Conservation (phyloP, 2,329 filamentous ascomycete genomes). For the Colletotrichum camelliae region DNA sequence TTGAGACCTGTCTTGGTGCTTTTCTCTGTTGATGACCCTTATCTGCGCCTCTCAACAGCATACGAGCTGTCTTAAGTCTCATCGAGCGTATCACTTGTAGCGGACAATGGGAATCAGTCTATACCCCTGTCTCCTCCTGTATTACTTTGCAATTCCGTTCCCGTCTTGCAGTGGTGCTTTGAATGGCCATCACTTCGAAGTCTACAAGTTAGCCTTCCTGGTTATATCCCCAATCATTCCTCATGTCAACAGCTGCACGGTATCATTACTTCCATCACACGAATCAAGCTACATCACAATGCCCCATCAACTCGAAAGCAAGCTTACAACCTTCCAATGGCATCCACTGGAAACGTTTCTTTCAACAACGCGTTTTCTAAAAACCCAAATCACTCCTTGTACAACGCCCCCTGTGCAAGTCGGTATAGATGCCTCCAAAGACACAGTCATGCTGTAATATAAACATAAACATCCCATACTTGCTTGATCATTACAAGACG, state of each 20-base stretch:
- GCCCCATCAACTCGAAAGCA: neutral
- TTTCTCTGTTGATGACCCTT: neutral
- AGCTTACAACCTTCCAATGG: neutral
- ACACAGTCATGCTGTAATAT: constrained; percentile 7
- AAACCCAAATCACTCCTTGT: neutral
- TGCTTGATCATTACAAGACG: neutral
- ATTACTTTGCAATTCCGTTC: too few species aligned
- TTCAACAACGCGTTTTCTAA: neutral
- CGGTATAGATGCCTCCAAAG: neutral
- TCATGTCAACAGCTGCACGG: neutral
- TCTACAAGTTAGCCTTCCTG: too few species aligned
- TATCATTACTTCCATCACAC: neutral
- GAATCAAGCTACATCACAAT: neutral
- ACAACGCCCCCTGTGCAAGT: constrained; percentile 4
- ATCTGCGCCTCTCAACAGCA: neutral
- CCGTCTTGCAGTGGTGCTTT: too few species aligned
- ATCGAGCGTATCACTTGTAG: too few species aligned
- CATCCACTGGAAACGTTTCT: neutral
- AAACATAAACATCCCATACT: constrained; percentile 5
- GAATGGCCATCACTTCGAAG: too few species aligned
- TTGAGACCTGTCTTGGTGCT: neutral
- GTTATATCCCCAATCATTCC: neutral
- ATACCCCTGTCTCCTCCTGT: too few species aligned
- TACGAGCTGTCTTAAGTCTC: neutral
- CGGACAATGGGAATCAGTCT: too few species aligned